Percentiles rank a stretch among this genome's conserved stretches.
phyloP scores from a whole-genome alignment of 2,329 filamentous ascomycete species.

The Venturia oleaginea region DNA sequence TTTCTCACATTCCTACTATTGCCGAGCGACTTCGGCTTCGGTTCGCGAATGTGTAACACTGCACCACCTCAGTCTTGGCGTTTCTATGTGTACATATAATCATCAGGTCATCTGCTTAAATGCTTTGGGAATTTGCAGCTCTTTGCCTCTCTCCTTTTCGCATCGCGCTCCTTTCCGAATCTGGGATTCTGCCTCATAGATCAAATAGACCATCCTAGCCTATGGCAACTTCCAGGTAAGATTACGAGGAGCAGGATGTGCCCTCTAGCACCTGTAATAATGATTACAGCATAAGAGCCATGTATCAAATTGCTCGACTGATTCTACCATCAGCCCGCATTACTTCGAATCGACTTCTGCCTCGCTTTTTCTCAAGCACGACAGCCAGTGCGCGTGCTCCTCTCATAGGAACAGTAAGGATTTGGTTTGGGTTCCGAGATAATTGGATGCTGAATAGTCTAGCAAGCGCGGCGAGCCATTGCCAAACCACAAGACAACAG shows the following conservation, averaged over 20 bases:
- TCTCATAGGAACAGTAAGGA: neutral
- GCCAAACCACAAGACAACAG: neutral
- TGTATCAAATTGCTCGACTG: neutral
- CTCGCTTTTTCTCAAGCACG: neutral
- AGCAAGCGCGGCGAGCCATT: neutral
- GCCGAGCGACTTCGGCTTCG: slow-evolving; percentile 2
- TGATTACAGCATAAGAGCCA: neutral
- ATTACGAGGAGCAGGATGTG: neutral
- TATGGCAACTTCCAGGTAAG: neutral
- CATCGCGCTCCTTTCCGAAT: neutral
- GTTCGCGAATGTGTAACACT: neutral
- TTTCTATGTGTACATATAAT: neutral
- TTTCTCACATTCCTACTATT: neutral
- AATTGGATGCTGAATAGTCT: neutral
- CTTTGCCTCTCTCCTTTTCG: neutral
- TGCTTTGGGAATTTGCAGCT: neutral
- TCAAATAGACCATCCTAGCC: neutral
- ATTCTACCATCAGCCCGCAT: neutral
- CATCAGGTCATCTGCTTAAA: neutral
- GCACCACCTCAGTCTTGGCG: neutral
- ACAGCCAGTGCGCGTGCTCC: neutral
- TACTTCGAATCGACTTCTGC: neutral
- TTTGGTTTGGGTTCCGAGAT: neutral
- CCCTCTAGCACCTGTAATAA: neutral
- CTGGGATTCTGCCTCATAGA: neutral